These are phyloP conservation scores for Cladosporium sp. DNA, from an alignment of 2,329 filamentous ascomycete genomes.

Conservation along the genomic window DNA sequence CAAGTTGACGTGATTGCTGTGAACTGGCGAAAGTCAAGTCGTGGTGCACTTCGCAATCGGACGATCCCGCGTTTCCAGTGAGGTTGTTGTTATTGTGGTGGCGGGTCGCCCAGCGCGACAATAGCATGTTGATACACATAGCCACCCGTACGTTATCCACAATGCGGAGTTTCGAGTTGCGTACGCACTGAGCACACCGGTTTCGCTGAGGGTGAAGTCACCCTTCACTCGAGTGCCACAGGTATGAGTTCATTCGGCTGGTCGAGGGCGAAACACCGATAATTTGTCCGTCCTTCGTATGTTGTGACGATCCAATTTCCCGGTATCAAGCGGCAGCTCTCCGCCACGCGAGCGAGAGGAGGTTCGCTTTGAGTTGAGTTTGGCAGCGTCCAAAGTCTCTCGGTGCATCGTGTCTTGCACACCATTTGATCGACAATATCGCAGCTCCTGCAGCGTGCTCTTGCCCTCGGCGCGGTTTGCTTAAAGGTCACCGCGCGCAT, in stretches of 20 bases:
- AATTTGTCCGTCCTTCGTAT: not conserved
- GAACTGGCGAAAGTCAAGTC: not conserved
- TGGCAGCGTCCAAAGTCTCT: not conserved
- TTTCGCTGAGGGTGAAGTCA: not conserved
- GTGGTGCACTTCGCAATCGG: not conserved
- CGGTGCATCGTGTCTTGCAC: not conserved
- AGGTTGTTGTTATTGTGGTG: not conserved
- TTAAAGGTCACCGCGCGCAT: not conserved
- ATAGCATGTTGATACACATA: not conserved
- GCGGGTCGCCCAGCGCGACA: not conserved
- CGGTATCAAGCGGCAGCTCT: not conserved
- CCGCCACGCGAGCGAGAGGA: not conserved
- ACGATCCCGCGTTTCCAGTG: not conserved
- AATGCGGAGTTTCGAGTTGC: not conserved
- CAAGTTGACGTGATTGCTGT: not conserved
- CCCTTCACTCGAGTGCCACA: not conserved
- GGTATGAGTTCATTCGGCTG: not conserved
- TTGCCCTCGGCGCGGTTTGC: not conserved
- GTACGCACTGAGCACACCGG: not conserved
- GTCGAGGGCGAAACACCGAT: not conserved
- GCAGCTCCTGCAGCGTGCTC: not conserved
- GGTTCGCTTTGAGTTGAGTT: not conserved
- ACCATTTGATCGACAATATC: not conserved
- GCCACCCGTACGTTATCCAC: not conserved
- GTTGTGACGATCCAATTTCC: not conserved